These are phyloP conservation scores for Sarocladium kiliense DNA, from an alignment of 2,329 filamentous ascomycete genomes.

Conservation along the genomic window DNA sequence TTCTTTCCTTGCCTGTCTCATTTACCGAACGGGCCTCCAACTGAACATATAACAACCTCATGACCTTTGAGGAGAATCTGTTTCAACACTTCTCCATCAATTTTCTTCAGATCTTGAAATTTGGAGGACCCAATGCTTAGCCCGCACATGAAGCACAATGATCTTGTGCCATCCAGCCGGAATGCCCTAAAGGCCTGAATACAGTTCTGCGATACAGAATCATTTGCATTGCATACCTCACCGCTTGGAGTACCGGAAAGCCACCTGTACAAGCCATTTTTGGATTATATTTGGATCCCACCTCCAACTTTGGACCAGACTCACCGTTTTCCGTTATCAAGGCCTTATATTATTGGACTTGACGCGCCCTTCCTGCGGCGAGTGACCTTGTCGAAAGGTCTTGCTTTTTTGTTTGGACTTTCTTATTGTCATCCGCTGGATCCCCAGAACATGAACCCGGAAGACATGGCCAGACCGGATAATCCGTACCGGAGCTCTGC, in stretches of 20 bases:
- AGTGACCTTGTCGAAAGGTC: neutral
- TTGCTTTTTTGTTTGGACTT: conserved; percentile 1
- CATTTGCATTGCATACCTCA: neutral
- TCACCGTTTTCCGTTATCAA: neutral
- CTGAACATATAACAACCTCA: conserved; percentile 3
- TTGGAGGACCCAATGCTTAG: neutral
- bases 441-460: conserved; percentile 24
- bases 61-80: neutral
- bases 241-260: neutral
- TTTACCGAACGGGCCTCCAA: neutral
- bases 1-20: neutral
- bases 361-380: neutral
- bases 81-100: neutral
- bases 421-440: neutral
- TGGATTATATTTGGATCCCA: neutral
- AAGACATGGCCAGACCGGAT: conserved; percentile 41
- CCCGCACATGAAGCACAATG: neutral
- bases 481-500: conserved; percentile 41
- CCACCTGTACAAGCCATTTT: neutral
- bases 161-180: conserved; percentile 6
- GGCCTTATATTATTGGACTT: neutral
- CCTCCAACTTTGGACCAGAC: neutral
- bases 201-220: neutral
- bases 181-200: conserved; percentile 6
- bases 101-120: neutral